phyloP scores from a whole-genome alignment of 2,329 filamentous ascomycete species.

The Apiospora marii region DNA sequence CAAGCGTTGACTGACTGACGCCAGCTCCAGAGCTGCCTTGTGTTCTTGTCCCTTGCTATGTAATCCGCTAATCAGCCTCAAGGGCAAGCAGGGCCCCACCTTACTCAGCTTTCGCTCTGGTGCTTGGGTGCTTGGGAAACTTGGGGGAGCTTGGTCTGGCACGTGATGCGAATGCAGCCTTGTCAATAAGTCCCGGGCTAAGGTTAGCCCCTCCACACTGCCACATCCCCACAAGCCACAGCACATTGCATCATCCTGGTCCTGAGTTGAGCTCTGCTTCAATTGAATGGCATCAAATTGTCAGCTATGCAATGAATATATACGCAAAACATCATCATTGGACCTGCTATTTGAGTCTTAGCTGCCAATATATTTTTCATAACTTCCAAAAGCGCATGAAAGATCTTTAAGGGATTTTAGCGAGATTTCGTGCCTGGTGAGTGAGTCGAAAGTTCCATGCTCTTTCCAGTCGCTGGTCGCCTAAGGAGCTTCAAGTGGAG shows the following conservation, averaged over 20 bases:
- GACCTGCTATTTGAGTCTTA: too few species aligned
- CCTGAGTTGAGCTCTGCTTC: neutral
- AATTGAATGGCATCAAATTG: neutral
- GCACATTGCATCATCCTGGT: neutral
- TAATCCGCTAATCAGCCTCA: neutral
- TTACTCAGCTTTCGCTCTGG: neutral
- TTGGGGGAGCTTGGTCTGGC: constrained; percentile 1
- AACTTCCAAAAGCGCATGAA: too few species aligned
- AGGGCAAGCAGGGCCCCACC: neutral
- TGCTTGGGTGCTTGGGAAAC: neutral
- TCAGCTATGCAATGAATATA: too few species aligned
- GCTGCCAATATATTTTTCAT: too few species aligned
- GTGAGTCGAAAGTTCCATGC: too few species aligned
- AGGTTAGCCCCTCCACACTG: neutral
- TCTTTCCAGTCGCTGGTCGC: too few species aligned
- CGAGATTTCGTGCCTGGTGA: too few species aligned
- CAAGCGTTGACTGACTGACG: constrained; percentile 4
- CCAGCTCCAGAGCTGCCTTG: constrained; percentile 20
- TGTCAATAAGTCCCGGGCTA: neutral
- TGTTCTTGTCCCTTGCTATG: neutral
- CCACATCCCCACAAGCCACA: neutral
- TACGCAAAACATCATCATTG: too few species aligned
- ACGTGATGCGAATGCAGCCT: constrained; percentile 7
- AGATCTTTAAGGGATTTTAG: too few species aligned
- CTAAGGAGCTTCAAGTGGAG: too few species aligned